Evolutionary conservation across 345 rosid genomes (phyloP).

Genomic region (Eucalyptus marginata): DNA sequence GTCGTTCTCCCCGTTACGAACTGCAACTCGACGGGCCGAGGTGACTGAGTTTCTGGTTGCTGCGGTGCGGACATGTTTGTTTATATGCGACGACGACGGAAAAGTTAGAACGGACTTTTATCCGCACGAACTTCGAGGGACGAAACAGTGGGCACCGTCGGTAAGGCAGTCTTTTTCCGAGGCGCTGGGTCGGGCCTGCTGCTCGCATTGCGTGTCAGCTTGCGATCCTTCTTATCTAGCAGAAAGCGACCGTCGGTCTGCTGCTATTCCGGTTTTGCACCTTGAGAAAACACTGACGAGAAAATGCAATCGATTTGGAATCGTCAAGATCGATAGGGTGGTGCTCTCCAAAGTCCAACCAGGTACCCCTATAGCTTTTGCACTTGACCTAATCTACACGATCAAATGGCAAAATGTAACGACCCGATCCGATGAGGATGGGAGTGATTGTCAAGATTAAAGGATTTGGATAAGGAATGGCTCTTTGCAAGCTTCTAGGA

Average conservation of each 20-base stretch:
- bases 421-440: accelerated
- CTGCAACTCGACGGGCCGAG: background rate
- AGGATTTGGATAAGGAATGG: no score
- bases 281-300: background rate
- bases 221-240: background rate
- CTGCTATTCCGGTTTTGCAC: background rate
- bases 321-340: background rate
- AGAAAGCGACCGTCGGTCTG: background rate
- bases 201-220: background rate
- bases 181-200: background rate
- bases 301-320: background rate
- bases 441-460: no score
- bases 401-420: background rate
- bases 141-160: background rate
- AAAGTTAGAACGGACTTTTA: background rate
- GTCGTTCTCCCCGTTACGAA: background rate
- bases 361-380: background rate
- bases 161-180: background rate
- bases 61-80: background rate
- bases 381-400: background rate
- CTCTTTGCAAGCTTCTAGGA: accelerated
- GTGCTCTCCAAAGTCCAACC: background rate
- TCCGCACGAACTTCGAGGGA: background rate
- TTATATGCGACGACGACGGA: background rate
- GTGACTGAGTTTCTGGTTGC: background rate